Conservation (phyloP, 352 stramenopile species). For the Blastocystis sp. region DNA sequence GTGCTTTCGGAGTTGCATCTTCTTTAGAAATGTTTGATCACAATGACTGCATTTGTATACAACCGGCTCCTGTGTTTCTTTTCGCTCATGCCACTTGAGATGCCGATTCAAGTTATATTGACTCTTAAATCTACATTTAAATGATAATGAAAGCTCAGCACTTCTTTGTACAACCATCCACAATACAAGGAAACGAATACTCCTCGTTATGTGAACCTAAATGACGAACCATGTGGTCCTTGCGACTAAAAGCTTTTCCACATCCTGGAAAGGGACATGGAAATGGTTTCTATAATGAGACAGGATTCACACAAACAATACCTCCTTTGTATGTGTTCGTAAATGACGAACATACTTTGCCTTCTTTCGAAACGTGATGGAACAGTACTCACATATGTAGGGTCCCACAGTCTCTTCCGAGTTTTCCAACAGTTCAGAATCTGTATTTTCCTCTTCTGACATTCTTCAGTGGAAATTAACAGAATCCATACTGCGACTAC, state of each 20-base stretch:
- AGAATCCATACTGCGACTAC: background rate
- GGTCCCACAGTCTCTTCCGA: background rate
- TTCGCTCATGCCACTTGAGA: constrained; percentile 17
- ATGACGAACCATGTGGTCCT: constrained; percentile 30
- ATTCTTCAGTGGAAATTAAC: background rate
- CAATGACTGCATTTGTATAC: constrained; percentile 51
- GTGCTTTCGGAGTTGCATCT: constrained; percentile 34
- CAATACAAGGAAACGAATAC: constrained; percentile 14
- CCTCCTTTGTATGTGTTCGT: constrained; percentile 43
- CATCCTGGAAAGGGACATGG: constrained; percentile 38
- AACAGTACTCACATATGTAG: constrained; percentile 13
- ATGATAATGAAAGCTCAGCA: background rate
- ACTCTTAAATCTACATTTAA: constrained; percentile 34
- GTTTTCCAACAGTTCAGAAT: background rate
- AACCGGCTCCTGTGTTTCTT: background rate
- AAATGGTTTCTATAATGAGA: constrained; percentile 32
- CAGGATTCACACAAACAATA: background rate
- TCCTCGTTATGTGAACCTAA: constrained; percentile 23
- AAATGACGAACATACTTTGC: constrained; percentile 31
- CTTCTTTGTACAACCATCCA: constrained; percentile 41
- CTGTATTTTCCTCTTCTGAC: background rate
- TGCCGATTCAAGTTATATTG: constrained; percentile 51
- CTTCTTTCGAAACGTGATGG: constrained; percentile 7
- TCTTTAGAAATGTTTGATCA: constrained; percentile 9
- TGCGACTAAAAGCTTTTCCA: constrained; percentile 32